phyloP scores from a whole-genome alignment of 2,329 filamentous ascomycete genomes.

The Coniochaeta sp. region DNA sequence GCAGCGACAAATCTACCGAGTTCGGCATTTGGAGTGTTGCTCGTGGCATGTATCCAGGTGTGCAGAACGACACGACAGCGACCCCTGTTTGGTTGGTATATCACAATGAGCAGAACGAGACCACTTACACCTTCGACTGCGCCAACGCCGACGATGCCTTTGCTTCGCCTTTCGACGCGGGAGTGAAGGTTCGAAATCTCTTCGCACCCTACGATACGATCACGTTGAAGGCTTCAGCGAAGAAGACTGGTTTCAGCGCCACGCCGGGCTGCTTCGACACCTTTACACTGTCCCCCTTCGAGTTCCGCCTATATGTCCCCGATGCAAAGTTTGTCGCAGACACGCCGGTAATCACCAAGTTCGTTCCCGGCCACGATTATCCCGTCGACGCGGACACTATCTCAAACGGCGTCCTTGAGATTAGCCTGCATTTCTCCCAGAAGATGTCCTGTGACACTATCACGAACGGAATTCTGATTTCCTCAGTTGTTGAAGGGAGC shows the following conservation, averaged over 20 bases:
- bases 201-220: slow-evolving; percentile 55
- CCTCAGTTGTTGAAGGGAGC: slow-evolving; percentile 40
- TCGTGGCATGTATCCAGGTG: slow-evolving; percentile 38
- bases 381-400: slow-evolving; percentile 38
- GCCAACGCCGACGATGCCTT: slow-evolving; percentile 33
- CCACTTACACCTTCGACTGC: slow-evolving; percentile 42
- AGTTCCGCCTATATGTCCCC: slow-evolving; percentile 54
- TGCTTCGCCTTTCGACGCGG: slow-evolving; percentile 45
- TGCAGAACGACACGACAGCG: slow-evolving; percentile 43
- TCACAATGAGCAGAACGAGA: slow-evolving; percentile 37
- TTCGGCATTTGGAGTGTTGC: slow-evolving; percentile 54
- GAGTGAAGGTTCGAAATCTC: slow-evolving; percentile 52
- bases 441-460: slow-evolving; percentile 54
- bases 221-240: slow-evolving; percentile 36
- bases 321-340: slow-evolving; percentile 33
- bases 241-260: slow-evolving; percentile 33
- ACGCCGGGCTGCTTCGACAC: slow-evolving; percentile 46
- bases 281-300: slow-evolving; percentile 46
- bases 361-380: slow-evolving; percentile 53
- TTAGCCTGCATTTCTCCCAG: slow-evolving; percentile 51
- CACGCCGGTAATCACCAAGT: slow-evolving; percentile 50
- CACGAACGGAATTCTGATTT: slow-evolving; percentile 38
- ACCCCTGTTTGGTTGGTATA: slow-evolving; percentile 43
- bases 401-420: slow-evolving; percentile 12
- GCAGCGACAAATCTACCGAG: slow-evolving; percentile 46